Evolutionary conservation across 805 yeast species (phyloP), one percentile per base, ranked within the genome.

Genomic region (Clavispora asparagi): DNA sequence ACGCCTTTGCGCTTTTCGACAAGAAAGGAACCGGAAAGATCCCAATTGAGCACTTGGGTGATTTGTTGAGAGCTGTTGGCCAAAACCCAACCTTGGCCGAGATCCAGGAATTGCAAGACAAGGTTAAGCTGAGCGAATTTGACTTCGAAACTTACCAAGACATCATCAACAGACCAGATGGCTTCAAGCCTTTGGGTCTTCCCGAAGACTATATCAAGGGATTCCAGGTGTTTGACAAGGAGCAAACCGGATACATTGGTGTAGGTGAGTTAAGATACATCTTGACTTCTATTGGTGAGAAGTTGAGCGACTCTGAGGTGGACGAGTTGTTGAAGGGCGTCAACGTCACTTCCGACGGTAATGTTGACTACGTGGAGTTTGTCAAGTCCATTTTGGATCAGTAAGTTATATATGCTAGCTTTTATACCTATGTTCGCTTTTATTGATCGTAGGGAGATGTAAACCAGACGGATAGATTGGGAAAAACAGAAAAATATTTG

Each of bases 181-280:
- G 95, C 0, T 88, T 87, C 78, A 85, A 85, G 67, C 82, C 89
- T 36, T 78, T 87, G 49, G 96, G 96, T 12, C 87, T 86, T 59
- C 90, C 95, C 37, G 88, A 77, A 51, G 99, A 94, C 66, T 94
- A 92, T 68, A 81, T 94, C 62, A 87, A 92, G 63, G 77, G 77
- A 0, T 94, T 94, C 80, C 98, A 94, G 72, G 97, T 94, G 6
- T 94, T 94, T 58, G 99, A 94, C 72, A 94, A 92, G 73, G 96
- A 90, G 55, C 81, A 85, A 53, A 86, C 97, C 16, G 99, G 99
- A 6, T 87, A 84, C 70, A 94, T 94, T 57, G 95, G 97, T 36
- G 96, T 94, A 39, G 99, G 99, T 47, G 98, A 94, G 70, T 78
- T 94, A 59, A 82, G 95, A 65, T 94, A 94, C 70, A 90, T 94